Evolutionary conservation across 495 filamentous ascomycete genomes (phyloP), one percentile per base, ranked within the genome.

Genomic region (Apodospora peruviana): DNA sequence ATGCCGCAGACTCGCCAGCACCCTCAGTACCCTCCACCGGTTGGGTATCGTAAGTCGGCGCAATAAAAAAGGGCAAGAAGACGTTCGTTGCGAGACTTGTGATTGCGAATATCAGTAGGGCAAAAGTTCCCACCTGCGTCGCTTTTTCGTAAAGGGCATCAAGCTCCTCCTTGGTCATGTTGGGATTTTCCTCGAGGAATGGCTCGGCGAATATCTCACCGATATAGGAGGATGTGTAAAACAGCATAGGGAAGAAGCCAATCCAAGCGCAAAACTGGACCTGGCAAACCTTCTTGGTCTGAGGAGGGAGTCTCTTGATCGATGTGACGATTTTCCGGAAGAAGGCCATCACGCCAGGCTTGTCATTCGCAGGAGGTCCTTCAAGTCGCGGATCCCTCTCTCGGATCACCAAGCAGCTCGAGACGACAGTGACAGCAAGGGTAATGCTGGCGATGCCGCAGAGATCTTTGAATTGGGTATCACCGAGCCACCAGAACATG

Each of bases 171-270:
- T 81, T 72, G 2, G 85, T 78, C 73, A 95, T 85, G 59, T 89
- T 58, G 2, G 87, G 88, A 55, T 95, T 83, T 42, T 76, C 69
- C 53, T 79, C 76, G 46, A 95, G 85, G 47, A 77, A 84, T 0
- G 88, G 88, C 58, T 94, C 83, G 34, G 85, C 85, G 59, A 94
- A 93, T 45, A 94, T 83, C 62, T 96, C 88, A 44, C 85, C 90
- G 57, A 95, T 84, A 64, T 90, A 96, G 22, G 87, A 93, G 1
- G 88, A 93, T 5, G 89, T 86, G 69, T 96, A 96, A 67, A 91
- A 96, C 0, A 96, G 74, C 70, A 95, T 91, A 16, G 90, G 90
- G 59, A 96, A 96, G 86, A 90, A 96, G 49, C 87, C 90, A 53
- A 95, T 83, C 90, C 90, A 96, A 21, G 87, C 87, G 47, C 85